Conservation (phyloP, 2,329 filamentous ascomycete species). For the Conoideocrella luteorostrata region DNA sequence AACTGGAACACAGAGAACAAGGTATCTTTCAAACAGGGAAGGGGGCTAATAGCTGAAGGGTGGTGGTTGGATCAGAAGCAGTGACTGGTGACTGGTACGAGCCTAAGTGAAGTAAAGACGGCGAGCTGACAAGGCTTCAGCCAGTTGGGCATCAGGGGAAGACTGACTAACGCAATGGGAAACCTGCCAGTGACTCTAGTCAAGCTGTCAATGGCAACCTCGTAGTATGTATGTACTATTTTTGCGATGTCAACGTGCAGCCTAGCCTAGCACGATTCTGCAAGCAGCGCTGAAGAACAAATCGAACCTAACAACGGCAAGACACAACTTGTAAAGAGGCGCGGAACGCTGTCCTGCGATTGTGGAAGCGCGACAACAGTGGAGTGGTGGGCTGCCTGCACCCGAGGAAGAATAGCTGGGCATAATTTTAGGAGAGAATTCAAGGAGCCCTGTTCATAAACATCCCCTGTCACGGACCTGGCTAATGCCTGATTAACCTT, state of each 20-base stretch:
- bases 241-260: background rate
- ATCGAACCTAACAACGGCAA: background rate
- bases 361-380: too few relatives aligned
- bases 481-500: constrained; percentile 1
- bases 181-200: constrained; percentile 3
- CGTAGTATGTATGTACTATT: too few relatives aligned
- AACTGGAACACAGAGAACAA: background rate
- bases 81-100: background rate
- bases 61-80: constrained; percentile 7
- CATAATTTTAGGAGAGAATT: background rate
- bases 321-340: too few relatives aligned
- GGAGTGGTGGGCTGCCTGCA: too few relatives aligned
- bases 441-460: background rate
- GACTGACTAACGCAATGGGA: constrained; percentile 4
- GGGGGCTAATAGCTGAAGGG: constrained; percentile 7
- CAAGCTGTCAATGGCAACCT: background rate
- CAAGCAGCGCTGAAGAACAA: too few relatives aligned
- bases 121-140: background rate
- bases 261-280: too few relatives aligned
- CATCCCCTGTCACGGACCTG: constrained; percentile 7
- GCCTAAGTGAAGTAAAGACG: background rate
- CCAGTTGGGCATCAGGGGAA: background rate
- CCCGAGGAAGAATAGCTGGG: too few relatives aligned
- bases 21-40: background rate
- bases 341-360: too few relatives aligned